Conservation (phyloP, 2,329 filamentous ascomycete species). For the Helotiales sp. region DNA sequence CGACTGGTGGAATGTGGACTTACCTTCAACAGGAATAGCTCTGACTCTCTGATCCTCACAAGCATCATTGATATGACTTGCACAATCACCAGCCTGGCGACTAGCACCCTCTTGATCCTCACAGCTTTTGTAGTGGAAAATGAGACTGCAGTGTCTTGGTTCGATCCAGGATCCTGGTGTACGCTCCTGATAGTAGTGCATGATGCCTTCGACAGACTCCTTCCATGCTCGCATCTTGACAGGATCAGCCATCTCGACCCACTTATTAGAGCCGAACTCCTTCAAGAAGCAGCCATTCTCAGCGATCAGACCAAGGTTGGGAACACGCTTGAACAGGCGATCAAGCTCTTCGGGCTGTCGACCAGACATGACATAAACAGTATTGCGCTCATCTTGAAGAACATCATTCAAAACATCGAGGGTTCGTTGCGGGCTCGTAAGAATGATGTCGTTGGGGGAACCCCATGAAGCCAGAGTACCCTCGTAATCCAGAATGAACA, state of each 20-base stretch:
- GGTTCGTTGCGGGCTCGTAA: constrained; percentile 80
- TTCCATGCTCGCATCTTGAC: constrained; percentile 77
- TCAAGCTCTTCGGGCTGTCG: constrained; percentile 86
- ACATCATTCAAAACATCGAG: constrained; percentile 82
- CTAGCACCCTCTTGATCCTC: constrained; percentile 74
- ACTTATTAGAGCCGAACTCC: constrained; percentile 64
- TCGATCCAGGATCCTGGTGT: constrained; percentile 87
- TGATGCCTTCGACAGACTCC: constrained; percentile 74
- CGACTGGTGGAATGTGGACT: background rate
- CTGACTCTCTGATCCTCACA: constrained; percentile 82
- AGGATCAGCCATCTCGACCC: constrained; percentile 76
- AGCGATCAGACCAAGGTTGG: constrained; percentile 83
- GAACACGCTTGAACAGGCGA: constrained; percentile 78
- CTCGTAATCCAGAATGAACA: constrained; percentile 93
- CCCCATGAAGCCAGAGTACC: constrained; percentile 89
- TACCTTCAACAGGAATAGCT: constrained; percentile 72
- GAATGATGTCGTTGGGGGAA: constrained; percentile 78
- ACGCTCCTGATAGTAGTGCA: constrained; percentile 87
- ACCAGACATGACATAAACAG: constrained; percentile 92
- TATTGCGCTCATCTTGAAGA: constrained; percentile 75
- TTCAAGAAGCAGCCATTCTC: constrained; percentile 94
- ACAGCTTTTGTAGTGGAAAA: constrained; percentile 86
- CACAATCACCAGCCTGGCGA: constrained; percentile 84
- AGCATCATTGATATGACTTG: constrained; percentile 92
- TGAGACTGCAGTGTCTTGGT: constrained; percentile 85